Percentiles rank a stretch among this genome's conserved stretches.
phyloP scores from a whole-genome alignment of 441 rosid genomes.

The Macaranga tanarius region DNA sequence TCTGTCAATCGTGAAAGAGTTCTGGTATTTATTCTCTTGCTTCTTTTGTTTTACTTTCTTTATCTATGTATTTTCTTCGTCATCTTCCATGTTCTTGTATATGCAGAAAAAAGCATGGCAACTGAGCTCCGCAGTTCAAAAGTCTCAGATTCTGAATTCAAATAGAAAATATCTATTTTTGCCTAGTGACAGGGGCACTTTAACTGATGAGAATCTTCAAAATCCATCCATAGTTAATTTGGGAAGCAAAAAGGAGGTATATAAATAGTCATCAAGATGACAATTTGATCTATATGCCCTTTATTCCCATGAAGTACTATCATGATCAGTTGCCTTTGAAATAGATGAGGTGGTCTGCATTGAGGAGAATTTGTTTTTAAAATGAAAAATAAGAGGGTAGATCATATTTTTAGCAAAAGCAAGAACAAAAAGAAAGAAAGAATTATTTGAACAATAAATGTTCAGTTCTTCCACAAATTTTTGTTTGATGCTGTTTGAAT shows the following conservation, averaged over 20 bases:
- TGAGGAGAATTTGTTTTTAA: neutral
- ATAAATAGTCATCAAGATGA: constrained; percentile 23
- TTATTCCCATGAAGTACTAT: neutral
- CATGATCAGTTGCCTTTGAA: neutral
- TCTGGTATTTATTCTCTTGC: constrained; percentile 47
- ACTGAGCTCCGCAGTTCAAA: constrained; percentile 46
- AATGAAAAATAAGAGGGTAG: neutral
- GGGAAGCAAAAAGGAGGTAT: constrained; percentile 50
- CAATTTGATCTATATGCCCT: constrained; percentile 18
- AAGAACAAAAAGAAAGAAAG: neutral
- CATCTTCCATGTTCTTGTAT: constrained; percentile 26
- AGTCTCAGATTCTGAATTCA: constrained; percentile 55
- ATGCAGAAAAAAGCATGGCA: constrained; percentile 57
- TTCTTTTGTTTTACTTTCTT: constrained; percentile 14
- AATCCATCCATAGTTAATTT: constrained; percentile 29
- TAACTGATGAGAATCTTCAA: constrained; percentile 21
- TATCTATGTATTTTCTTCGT: constrained; percentile 20
- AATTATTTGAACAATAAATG: neutral
- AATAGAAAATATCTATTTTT: constrained; percentile 31
- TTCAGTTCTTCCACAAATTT: neutral
- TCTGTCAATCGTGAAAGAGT: constrained; percentile 47
- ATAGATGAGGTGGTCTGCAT: neutral
- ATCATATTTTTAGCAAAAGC: neutral
- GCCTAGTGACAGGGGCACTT: constrained; percentile 31
- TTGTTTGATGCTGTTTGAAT: neutral